A percentile compares a stretch with the other conserved stretches of the same genome.
phyloP scores from a whole-genome alignment of 148 eudicot species.

The Salicornia ramosissima region DNA sequence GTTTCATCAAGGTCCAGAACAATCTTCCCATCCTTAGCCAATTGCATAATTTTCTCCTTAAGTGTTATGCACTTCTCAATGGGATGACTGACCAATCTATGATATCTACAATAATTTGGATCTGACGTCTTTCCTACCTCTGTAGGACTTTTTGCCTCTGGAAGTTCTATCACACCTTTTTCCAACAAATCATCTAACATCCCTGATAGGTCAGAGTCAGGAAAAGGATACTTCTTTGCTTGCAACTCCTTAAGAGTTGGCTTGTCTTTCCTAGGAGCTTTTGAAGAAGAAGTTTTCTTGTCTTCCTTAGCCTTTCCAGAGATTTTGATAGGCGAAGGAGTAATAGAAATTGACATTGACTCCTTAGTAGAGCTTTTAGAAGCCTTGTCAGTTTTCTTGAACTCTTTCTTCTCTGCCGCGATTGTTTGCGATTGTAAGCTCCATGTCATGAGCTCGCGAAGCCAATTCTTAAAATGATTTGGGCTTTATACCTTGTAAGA shows the following conservation, averaged over 20 bases:
- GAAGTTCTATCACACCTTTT: not conserved
- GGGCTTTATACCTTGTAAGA: no score
- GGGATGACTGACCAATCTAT: not conserved
- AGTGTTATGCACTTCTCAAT: not conserved
- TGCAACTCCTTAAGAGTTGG: constrained; percentile 10
- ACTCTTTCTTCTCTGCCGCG: not conserved
- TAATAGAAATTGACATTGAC: not conserved
- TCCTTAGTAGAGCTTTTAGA: not conserved
- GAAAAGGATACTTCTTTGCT: constrained; percentile 15
- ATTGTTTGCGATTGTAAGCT: not conserved
- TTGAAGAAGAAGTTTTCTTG: not conserved
- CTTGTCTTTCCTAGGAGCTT: not conserved
- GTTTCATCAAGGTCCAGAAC: not conserved
- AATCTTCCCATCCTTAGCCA: not conserved
- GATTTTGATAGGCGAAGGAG: not conserved
- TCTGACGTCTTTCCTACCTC: not conserved
- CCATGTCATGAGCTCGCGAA: not conserved
- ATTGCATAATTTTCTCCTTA: not conserved
- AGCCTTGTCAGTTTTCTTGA: not conserved
- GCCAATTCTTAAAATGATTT: no score
- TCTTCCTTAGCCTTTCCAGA: not conserved
- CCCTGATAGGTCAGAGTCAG: constrained; percentile 3
- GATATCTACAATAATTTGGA: constrained; percentile 1
- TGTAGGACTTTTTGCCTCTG: not conserved
- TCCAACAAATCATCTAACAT: constrained; percentile 10